Evolutionary conservation across 805 yeast species (phyloP).

Genomic region (Candida berthetii): DNA sequence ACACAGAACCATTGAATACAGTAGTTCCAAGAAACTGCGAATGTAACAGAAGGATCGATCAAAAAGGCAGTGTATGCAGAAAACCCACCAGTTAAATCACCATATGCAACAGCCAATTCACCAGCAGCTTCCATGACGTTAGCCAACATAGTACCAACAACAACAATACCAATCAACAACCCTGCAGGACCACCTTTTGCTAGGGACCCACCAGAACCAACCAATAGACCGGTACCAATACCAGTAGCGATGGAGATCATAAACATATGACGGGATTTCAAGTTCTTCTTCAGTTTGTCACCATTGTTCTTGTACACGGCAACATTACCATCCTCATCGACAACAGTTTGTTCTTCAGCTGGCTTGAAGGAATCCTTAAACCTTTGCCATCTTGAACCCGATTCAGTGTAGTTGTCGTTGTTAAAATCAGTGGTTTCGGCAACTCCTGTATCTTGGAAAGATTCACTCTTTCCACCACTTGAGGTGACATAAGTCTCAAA

Average conservation of each 20-base stretch:
- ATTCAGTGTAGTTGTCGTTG: not conserved
- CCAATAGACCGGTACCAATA: slow-evolving; percentile 71
- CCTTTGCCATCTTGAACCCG: slow-evolving; percentile 17
- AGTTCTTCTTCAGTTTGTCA: slow-evolving; percentile 26
- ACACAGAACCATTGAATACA: slow-evolving; percentile 50
- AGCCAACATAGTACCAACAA: slow-evolving; percentile 57
- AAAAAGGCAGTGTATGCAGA: slow-evolving; percentile 28
- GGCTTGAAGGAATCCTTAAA: slow-evolving; percentile 27
- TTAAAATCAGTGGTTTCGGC: not conserved
- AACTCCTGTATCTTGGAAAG: not conserved
- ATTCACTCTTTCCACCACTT: not conserved
- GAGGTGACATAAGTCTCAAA: no score
- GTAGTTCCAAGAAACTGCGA: slow-evolving; percentile 56
- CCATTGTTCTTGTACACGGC: slow-evolving; percentile 21
- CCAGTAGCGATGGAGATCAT: slow-evolving; percentile 75
- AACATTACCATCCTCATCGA: no score
- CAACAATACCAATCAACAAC: slow-evolving; percentile 47
- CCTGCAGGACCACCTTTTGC: slow-evolving; percentile 60
- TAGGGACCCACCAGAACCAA: slow-evolving; percentile 60
- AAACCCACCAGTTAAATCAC: slow-evolving; percentile 32
- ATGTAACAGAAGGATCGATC: slow-evolving; percentile 52
- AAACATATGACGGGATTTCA: slow-evolving; percentile 51
- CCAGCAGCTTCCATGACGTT: slow-evolving; percentile 60
- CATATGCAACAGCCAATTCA: slow-evolving; percentile 33
- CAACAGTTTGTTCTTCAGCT: slow-evolving; percentile 16